Conservation (phyloP, 257 asterid genomes). For the Fraxinus quadrangulata region DNA sequence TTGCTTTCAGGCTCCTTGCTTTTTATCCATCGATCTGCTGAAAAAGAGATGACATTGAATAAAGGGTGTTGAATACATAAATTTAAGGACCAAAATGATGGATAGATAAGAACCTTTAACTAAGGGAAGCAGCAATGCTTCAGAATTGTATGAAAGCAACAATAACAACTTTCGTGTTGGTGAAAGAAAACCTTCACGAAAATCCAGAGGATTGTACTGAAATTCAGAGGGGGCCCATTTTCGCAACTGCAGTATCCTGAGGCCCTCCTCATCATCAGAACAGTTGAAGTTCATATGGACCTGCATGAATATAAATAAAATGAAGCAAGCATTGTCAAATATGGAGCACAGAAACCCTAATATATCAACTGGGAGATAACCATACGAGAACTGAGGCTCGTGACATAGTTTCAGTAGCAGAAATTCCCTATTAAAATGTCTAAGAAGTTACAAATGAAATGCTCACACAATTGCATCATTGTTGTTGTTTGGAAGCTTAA, state of each 20-base stretch:
- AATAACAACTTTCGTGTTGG: conserved; percentile 71
- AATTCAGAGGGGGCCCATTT: conserved; percentile 76
- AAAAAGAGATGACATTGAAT: conserved; percentile 13
- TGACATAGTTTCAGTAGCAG: not conserved
- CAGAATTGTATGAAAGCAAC: conserved; percentile 60
- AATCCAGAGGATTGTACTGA: conserved; percentile 64
- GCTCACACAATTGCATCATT: not conserved
- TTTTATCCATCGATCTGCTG: conserved; percentile 44
- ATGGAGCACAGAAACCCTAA: not conserved
- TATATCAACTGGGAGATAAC: not conserved
- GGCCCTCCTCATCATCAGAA: conserved; percentile 48
- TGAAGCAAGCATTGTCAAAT: not conserved
- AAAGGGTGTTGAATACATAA: conserved; percentile 7
- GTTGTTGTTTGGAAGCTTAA: not conserved
- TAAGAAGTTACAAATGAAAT: not conserved
- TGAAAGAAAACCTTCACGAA: conserved; percentile 82
- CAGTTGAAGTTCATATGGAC: conserved; percentile 43
- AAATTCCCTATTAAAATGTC: not conserved
- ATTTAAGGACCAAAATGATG: conserved; percentile 15
- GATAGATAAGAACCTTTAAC: conserved; percentile 54
- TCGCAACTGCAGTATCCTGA: conserved; percentile 71
- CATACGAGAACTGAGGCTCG: not conserved
- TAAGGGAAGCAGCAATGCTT: conserved; percentile 75
- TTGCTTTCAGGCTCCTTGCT: conserved; percentile 41
- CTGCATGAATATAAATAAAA: conserved; percentile 31